A percentile compares a stretch with the other conserved stretches of the same genome.
phyloP scores from a whole-genome alignment of 2,329 filamentous ascomycete genomes.

The Alternaria sp. region DNA sequence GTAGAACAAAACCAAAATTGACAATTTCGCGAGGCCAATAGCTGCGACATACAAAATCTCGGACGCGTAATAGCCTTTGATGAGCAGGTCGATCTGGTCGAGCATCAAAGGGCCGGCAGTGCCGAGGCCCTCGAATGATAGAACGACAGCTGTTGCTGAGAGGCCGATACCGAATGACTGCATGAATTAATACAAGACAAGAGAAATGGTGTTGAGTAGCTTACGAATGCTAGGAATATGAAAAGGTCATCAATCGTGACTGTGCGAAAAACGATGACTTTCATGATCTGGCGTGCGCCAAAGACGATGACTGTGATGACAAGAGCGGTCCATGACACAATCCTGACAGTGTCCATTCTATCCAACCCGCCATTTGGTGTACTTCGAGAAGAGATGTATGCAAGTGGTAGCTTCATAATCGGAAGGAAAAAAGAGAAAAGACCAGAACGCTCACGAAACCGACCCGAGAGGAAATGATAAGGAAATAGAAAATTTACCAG shows the following conservation, averaged over 20 bases:
- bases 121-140: slow-evolving; percentile 40
- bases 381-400: slow-evolving; percentile 15
- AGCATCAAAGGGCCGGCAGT: slow-evolving; percentile 22
- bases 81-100: slow-evolving; percentile 31
- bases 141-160: slow-evolving; percentile 35
- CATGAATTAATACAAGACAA: slow-evolving; percentile 13
- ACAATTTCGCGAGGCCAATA: slow-evolving; percentile 44
- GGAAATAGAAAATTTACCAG: slow-evolving; percentile 18
- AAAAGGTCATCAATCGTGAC: slow-evolving; percentile 41
- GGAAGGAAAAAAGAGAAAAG: not conserved
- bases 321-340: slow-evolving; percentile 39
- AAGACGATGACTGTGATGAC: slow-evolving; percentile 35
- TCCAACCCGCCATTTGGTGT: slow-evolving; percentile 19
- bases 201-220: not conserved
- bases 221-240: slow-evolving; percentile 44
- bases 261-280: slow-evolving; percentile 35
- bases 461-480: slow-evolving; percentile 20
- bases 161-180: slow-evolving; percentile 40
- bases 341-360: slow-evolving; percentile 31
- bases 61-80: slow-evolving; percentile 45
- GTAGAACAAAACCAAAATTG: slow-evolving; percentile 41
- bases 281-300: slow-evolving; percentile 38
- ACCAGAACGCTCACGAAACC: slow-evolving; percentile 13
- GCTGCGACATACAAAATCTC: slow-evolving; percentile 46
- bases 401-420: slow-evolving; percentile 28